Base-by-base conservation (phyloP, 2,329 filamentous ascomycete genomes). In the Phialemoniopsis sp. region DNA sequence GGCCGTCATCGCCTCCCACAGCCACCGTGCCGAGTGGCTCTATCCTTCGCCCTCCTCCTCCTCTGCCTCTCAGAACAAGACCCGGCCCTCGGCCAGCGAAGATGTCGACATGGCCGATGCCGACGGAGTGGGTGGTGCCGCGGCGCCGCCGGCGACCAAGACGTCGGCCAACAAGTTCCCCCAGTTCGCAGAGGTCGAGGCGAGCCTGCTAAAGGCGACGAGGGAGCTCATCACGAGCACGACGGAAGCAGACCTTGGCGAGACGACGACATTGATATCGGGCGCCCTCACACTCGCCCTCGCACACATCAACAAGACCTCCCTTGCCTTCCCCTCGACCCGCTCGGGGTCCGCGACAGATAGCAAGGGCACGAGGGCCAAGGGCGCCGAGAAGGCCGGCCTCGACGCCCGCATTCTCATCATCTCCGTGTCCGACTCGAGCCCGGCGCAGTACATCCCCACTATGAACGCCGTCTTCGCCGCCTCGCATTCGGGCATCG, bases 391-490 rank as follows among this genome's bases (percentile, higher is more conserved):
- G 32, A 46, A 63, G 45, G 54, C 66, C 3, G 70, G 76, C 14
- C 70, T 93, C 15, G 83, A 87, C 49, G 85, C 84, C 13, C 86
- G 93, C 44, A 95, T 98, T 54, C 76, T 98, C 39, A 82, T 97
- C 46, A 62, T 98, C 39, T 95, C 87, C 35, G 89, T 96, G 5
- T 95, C 88, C 34, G 89, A 89, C 55, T 75, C 76, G 32, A 87
- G 91, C 53, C 79, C 95, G 0, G 82, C 89, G 5, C 86, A 97
- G 62, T 98, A 98, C 67, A 98, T 98, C 40, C 86, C 91, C 1
- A 93, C 95, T 50, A 98, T 98, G 93, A 98, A 98, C 66, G 80
- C 85, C 53, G 95, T 97, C 45, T 98, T 98, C 63, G 93, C 93
- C 3, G 93, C 91, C 43, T 87, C 95, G 55, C 83, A 91, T 47